A percentile compares a stretch with the other conserved stretches of the same genome.
Evolutionary conservation across 768 basidiomycete species (phyloP).

Genomic region (Tubosaeta sp.): DNA sequence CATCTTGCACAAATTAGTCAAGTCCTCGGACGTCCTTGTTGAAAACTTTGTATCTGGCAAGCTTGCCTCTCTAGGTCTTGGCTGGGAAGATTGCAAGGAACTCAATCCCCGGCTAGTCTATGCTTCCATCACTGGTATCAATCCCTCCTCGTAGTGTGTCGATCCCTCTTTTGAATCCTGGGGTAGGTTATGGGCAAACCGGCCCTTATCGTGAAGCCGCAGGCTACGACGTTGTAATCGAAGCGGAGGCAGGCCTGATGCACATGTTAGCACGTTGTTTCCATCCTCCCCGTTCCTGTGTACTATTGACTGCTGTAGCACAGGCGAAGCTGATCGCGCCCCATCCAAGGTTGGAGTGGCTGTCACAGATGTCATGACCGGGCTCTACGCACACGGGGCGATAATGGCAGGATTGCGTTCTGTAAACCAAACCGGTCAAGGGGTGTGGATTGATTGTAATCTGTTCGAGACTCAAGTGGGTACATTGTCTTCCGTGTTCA

Average conservation of each 20-base stretch:
- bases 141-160: background rate
- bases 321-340: slow-evolving; percentile 80
- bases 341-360: slow-evolving; percentile 97
- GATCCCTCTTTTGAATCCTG: background rate
- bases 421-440: slow-evolving; percentile 77
- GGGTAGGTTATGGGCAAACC: slow-evolving; percentile 75
- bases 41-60: slow-evolving; percentile 90
- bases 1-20: slow-evolving; percentile 67
- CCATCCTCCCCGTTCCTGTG: slow-evolving; percentile 7
- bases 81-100: slow-evolving; percentile 74
- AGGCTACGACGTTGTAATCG: slow-evolving; percentile 85
- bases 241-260: slow-evolving; percentile 92
- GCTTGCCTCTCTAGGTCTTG: slow-evolving; percentile 77
- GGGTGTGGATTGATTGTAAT: slow-evolving; percentile 90
- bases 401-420: slow-evolving; percentile 88
- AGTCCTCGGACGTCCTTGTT: slow-evolving; percentile 77
- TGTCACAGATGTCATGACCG: slow-evolving; percentile 83
- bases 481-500: background rate
- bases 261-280: slow-evolving; percentile 61
- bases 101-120: slow-evolving; percentile 84
- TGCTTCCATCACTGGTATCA: slow-evolving; percentile 79
- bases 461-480: slow-evolving; percentile 86
- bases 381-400: slow-evolving; percentile 87
- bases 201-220: slow-evolving; percentile 81
- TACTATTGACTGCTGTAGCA: slow-evolving; percentile 41